These are phyloP conservation scores for Xylaria longipes DNA, from an alignment of 495 filamentous ascomycete genomes.

Conservation along the genomic window DNA sequence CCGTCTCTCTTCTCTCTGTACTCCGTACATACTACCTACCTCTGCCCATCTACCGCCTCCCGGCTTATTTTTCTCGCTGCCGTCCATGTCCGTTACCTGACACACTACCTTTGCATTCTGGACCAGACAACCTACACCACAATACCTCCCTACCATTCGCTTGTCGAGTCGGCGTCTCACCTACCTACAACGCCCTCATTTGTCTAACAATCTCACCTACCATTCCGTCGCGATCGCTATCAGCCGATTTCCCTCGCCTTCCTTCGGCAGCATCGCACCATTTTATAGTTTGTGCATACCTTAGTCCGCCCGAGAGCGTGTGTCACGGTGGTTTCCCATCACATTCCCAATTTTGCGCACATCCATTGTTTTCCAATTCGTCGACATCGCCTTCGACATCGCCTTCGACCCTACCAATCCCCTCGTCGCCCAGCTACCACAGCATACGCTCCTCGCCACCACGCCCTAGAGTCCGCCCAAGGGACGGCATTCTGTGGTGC, in stretches of 20 bases:
- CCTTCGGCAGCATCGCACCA: conserved; percentile 2
- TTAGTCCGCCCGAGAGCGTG: conserved; percentile 10
- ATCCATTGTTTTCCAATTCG: conserved; percentile 7
- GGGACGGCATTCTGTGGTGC: neutral
- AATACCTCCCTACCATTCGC: conserved; percentile 16
- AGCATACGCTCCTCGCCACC: conserved; percentile 20
- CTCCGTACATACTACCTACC: conserved; percentile 17
- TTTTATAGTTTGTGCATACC: conserved; percentile 9
- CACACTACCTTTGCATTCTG: conserved; percentile 17
- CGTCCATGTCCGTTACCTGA: conserved; percentile 13
- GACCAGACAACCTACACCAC: conserved; percentile 10
- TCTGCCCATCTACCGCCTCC: conserved; percentile 2
- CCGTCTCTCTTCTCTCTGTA: conserved; percentile 20
- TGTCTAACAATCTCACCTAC: conserved; percentile 19
- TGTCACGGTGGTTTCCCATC: conserved; percentile 11
- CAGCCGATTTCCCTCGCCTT: conserved; percentile 19
- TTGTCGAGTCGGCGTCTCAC: conserved; percentile 27
- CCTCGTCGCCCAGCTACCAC: conserved; percentile 20
- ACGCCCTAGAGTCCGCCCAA: conserved; percentile 1
- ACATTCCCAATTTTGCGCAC: conserved; percentile 8
- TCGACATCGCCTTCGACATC: conserved; percentile 16
- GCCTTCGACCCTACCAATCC: conserved; percentile 14
- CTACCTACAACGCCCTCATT: conserved; percentile 21
- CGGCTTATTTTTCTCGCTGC: conserved; percentile 17
- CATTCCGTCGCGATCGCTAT: conserved; percentile 16